Percentiles rank a stretch among this genome's conserved stretches.
Evolutionary conservation across 495 filamentous ascomycete species (phyloP).

Genomic region (Diplogelasinospora grovesii): DNA sequence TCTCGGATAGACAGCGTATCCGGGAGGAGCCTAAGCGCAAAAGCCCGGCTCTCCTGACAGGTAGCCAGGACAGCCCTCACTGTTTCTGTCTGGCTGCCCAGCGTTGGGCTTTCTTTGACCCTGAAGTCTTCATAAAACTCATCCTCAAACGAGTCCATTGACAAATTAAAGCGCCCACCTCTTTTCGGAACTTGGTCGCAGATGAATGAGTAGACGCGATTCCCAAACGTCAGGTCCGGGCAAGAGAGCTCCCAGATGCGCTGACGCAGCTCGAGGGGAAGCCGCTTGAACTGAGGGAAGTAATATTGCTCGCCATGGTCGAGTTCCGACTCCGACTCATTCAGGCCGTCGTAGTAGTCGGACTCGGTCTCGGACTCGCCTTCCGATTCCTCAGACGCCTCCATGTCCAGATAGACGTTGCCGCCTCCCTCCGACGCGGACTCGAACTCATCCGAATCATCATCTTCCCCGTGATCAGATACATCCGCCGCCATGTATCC

Average conservation of each 20-base stretch:
- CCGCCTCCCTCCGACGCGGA: too few species aligned
- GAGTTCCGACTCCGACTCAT: too few species aligned
- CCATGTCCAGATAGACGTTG: too few species aligned
- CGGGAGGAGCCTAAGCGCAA: slow-evolving; percentile 27
- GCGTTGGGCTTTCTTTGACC: neutral
- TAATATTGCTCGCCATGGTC: slow-evolving; percentile 13
- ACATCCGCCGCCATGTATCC: too few species aligned
- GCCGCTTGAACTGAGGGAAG: slow-evolving; percentile 33
- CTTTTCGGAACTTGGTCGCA: neutral
- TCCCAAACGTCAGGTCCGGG: slow-evolving; percentile 23
- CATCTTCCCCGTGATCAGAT: too few species aligned
- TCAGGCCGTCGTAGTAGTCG: too few species aligned
- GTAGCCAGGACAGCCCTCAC: slow-evolving; percentile 26
- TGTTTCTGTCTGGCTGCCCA: slow-evolving; percentile 23
- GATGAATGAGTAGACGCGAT: slow-evolving; percentile 19
- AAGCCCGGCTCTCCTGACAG: slow-evolving; percentile 26
- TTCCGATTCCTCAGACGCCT: too few species aligned
- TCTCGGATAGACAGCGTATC: slow-evolving; percentile 18
- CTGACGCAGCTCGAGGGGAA: slow-evolving; percentile 34
- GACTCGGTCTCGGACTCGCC: too few species aligned
- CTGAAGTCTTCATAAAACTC: too few species aligned
- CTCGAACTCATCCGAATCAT: too few species aligned
- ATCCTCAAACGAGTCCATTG: too few species aligned
- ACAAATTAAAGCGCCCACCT: neutral
- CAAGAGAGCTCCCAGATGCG: slow-evolving; percentile 37